These are phyloP conservation scores for Ustilago crameri DNA, from an alignment of 1,284 basidiomycete genomes.

Conservation along the genomic window DNA sequence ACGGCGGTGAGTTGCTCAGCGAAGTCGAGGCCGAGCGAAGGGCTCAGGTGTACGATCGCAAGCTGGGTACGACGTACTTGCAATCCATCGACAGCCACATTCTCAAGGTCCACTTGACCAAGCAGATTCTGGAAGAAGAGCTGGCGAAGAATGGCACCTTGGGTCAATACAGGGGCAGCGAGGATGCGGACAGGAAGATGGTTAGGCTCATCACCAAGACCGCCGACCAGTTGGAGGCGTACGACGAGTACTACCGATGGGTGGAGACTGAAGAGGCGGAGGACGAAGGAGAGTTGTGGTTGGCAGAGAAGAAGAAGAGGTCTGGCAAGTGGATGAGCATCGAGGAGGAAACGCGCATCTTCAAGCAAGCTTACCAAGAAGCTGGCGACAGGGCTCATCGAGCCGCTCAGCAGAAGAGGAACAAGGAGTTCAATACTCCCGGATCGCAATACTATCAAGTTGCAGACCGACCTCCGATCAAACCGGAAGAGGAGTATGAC, in stretches of 20 bases:
- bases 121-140: slow-evolving; percentile 36
- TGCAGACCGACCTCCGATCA: not conserved
- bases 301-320: not conserved
- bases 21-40: slow-evolving; percentile 77
- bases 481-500: not conserved
- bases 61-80: slow-evolving; percentile 81
- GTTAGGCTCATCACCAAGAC: slow-evolving; percentile 12
- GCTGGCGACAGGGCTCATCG: not conserved
- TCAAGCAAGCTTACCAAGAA: not conserved
- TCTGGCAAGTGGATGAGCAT: not conserved
- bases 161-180: slow-evolving; percentile 13
- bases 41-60: slow-evolving; percentile 77
- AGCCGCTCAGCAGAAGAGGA: not conserved
- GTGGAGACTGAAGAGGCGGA: slow-evolving; percentile 2
- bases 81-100: slow-evolving; percentile 83
- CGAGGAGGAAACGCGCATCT: not conserved
- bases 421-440: not conserved
- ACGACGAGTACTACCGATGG: slow-evolving; percentile 22
- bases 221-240: slow-evolving; percentile 12
- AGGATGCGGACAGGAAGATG: slow-evolving; percentile 7
- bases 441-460: not conserved
- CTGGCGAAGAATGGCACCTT: slow-evolving; percentile 14
- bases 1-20: slow-evolving; percentile 82
- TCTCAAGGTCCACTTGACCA: slow-evolving; percentile 70
- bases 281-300: slow-evolving; percentile 1